These are phyloP conservation scores for Cladosporium austrohemisphaericum DNA, from an alignment of 2,329 filamentous ascomycete genomes.

Conservation along the genomic window DNA sequence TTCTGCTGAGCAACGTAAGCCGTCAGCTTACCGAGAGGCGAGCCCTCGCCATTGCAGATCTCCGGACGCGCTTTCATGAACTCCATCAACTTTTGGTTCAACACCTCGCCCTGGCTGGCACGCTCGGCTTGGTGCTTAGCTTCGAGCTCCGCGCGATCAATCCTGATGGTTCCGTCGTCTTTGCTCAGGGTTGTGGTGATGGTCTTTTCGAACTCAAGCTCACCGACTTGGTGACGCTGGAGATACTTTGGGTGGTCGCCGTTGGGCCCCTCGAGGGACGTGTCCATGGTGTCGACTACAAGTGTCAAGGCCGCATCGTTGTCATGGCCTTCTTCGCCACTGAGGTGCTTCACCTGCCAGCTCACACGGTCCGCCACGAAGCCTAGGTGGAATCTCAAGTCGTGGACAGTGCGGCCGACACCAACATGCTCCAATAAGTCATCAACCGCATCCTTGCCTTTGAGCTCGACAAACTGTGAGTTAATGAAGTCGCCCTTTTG, in stretches of 20 bases:
- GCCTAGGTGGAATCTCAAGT: background rate
- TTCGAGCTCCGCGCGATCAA: background rate
- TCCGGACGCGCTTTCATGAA: slow-evolving; percentile 16
- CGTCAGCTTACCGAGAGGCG: slow-evolving; percentile 19
- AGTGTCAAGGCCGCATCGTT: slow-evolving; percentile 5
- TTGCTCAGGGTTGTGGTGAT: background rate
- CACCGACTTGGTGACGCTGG: slow-evolving; percentile 18
- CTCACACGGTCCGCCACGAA: slow-evolving; percentile 16
- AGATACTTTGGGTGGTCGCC: slow-evolving; percentile 4
- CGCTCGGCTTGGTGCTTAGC: background rate
- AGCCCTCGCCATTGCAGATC: slow-evolving; percentile 8
- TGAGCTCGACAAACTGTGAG: slow-evolving; percentile 19
- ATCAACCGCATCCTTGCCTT: slow-evolving; percentile 8
- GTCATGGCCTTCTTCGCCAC: background rate
- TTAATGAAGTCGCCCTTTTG: slow-evolving; percentile 17
- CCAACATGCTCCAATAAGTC: background rate
- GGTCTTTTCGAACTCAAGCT: slow-evolving; percentile 18
- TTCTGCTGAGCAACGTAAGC: slow-evolving; percentile 15
- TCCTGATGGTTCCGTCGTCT: background rate
- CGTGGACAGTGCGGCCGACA: background rate
- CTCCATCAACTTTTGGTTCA: slow-evolving; percentile 6
- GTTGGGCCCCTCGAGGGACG: background rate
- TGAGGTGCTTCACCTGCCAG: slow-evolving; percentile 10
- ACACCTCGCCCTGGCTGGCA: background rate
- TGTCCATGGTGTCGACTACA: slow-evolving; percentile 13